Base-by-base conservation (phyloP, 2,329 filamentous ascomycete species). In the Cercospora janseana region DNA sequence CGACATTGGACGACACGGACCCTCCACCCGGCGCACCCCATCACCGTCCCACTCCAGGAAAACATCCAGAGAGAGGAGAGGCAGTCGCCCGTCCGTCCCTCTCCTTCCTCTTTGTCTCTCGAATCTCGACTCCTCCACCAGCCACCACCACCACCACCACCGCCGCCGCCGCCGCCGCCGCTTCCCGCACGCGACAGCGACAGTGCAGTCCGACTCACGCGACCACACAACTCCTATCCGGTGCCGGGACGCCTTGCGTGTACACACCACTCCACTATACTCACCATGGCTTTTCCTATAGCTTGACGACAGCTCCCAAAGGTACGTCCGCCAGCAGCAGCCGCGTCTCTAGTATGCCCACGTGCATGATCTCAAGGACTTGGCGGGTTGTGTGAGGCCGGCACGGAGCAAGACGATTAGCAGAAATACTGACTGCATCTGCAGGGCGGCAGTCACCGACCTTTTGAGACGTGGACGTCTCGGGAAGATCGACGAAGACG, bases 261-360 rank as follows among this genome's bases (percentile, higher is more conserved):
- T 21, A 38, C 34, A 50, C 40, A 50, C 55, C 53, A 47, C 41
- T n/a, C 27, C 26, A 47, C 48, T 46, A 8, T 28, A 40, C 24
- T 20, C 50, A 54, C 26, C 28, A 58, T 58, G 56, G 53, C 48
- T 50, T 31, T 45, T 35, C 48, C 42, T 35, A 40, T 56, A 44
- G 46, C 51, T 31, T 58, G 51, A 53, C 42, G 44, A 45, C 43
- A 35, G 42, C 41, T 46, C 46, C 46, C 52, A 16, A 23, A 34
- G 44, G 44, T 46, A 21, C 37, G 44, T 37, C 15, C n/a, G n/a
- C n/a, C n/a, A n/a, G n/a, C n/a, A n/a, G n/a, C n/a, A n/a, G n/a
- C n/a, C n/a, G n/a, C n/a, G n/a, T n/a, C n/a, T n/a, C n/a, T n/a
- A n/a, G n/a, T n/a, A n/a, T n/a, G n/a, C n/a, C n/a, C n/a, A n/a